phyloP scores from a whole-genome alignment of 2,329 filamentous ascomycete species.

The Coniochaeta hoffmannii region DNA sequence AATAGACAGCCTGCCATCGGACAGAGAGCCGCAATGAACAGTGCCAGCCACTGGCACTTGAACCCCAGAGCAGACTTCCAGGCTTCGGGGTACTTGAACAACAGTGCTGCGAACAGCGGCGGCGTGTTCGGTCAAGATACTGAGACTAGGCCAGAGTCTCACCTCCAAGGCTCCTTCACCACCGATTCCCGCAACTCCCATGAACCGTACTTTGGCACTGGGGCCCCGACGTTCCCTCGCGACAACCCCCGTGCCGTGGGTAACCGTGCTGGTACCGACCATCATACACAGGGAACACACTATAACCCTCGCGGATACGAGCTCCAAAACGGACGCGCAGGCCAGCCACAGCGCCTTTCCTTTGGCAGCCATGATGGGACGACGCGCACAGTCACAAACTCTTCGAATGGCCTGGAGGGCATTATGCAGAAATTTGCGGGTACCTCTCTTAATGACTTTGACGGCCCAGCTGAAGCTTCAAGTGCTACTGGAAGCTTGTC shows the following conservation, averaged over 20 bases:
- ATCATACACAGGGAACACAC: conserved; percentile 16
- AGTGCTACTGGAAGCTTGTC: conserved; percentile 9
- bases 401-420: neutral
- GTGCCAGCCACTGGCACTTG: neutral
- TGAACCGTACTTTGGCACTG: conserved; percentile 31
- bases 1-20: conserved; percentile 26
- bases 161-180: conserved; percentile 13
- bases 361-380: neutral
- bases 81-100: conserved; percentile 17
- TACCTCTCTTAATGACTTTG: conserved; percentile 27
- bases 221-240: conserved; percentile 40
- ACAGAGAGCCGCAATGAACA: conserved; percentile 17
- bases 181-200: conserved; percentile 24
- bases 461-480: conserved; percentile 9
- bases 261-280: conserved; percentile 40
- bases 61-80: neutral
- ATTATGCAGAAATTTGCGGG: neutral
- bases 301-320: conserved; percentile 24
- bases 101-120: conserved; percentile 32
- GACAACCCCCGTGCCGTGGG: conserved; percentile 45
- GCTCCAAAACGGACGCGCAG: conserved; percentile 31
- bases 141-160: conserved; percentile 5
- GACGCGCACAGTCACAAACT: neutral
- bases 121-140: neutral
- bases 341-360: conserved; percentile 38